Conservation (phyloP, 805 yeast genomes). For the Saturnispora besseyi region DNA sequence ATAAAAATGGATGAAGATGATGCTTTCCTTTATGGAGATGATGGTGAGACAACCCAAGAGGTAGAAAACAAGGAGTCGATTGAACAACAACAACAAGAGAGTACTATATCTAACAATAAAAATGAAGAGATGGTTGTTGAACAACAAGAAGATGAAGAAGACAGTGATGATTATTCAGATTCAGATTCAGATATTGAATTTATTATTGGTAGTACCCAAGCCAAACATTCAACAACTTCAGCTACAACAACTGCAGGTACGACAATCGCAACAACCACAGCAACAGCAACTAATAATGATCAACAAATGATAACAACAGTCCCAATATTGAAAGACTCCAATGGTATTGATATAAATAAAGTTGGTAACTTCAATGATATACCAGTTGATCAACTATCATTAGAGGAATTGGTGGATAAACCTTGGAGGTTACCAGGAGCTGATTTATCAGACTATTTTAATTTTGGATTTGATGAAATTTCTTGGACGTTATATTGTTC, state of each 20-base stretch:
- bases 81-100: not conserved
- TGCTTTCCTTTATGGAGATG: slow-evolving; percentile 57
- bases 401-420: slow-evolving; percentile 79
- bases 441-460: slow-evolving; percentile 88
- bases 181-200: slow-evolving; percentile 67
- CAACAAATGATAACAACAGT: slow-evolving; percentile 20
- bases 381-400: slow-evolving; percentile 71
- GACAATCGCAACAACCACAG: slow-evolving; percentile 11
- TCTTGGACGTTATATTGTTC: slow-evolving; percentile 92
- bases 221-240: slow-evolving; percentile 9
- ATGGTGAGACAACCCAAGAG: slow-evolving; percentile 10
- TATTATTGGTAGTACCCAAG: slow-evolving; percentile 44
- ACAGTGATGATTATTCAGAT: slow-evolving; percentile 9
- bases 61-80: not conserved
- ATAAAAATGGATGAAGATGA: slow-evolving; percentile 41
- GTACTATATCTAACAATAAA: not conserved
- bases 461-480: slow-evolving; percentile 92
- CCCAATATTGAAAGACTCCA: slow-evolving; percentile 29
- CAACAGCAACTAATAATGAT: slow-evolving; percentile 14
- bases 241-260: slow-evolving; percentile 13
- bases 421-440: slow-evolving; percentile 99
- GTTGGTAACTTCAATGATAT: slow-evolving; percentile 71
- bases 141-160: slow-evolving; percentile 19
- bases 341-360: slow-evolving; percentile 55
- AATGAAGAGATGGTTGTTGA: slow-evolving; percentile 15